A percentile compares a stretch with the other conserved stretches of the same genome.
Evolutionary conservation across 768 basidiomycete species (phyloP).

Genomic region (Kwoniella pini): DNA sequence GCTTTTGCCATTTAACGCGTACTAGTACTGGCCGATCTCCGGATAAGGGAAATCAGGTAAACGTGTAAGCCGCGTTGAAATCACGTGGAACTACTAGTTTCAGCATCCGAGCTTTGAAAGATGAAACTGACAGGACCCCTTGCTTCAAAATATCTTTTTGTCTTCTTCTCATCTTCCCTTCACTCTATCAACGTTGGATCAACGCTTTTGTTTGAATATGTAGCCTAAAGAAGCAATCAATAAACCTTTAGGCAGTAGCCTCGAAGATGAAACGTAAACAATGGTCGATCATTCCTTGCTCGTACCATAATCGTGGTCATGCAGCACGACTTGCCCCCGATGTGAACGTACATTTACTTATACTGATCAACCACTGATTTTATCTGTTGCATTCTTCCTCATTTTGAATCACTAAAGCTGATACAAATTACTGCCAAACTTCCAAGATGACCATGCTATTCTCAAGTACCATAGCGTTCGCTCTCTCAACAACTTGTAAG

Average conservation of each 20-base stretch:
- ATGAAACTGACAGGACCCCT: no score
- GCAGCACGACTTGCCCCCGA: not conserved
- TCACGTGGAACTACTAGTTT: not conserved
- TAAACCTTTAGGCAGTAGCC: not conserved
- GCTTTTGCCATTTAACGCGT: no score
- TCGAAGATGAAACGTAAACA: not conserved
- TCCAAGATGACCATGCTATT: not conserved
- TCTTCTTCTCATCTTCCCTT: no score
- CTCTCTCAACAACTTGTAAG: conserved; percentile 4
- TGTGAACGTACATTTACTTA: not conserved
- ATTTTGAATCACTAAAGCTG: not conserved
- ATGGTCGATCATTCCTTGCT: not conserved
- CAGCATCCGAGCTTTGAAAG: not conserved
- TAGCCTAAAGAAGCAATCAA: not conserved
- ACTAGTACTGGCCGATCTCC: not conserved
- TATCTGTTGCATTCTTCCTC: not conserved
- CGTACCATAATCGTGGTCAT: not conserved
- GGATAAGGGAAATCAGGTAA: not conserved
- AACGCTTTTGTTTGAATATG: no score
- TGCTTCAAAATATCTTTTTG: no score
- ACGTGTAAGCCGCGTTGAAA: not conserved
- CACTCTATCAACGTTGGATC: no score
- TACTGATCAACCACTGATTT: not conserved
- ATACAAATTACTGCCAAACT: not conserved
- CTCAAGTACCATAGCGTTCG: conserved; percentile 10